Conservation (phyloP, 805 yeast genomes). For the Kodamaea fukazawae region DNA sequence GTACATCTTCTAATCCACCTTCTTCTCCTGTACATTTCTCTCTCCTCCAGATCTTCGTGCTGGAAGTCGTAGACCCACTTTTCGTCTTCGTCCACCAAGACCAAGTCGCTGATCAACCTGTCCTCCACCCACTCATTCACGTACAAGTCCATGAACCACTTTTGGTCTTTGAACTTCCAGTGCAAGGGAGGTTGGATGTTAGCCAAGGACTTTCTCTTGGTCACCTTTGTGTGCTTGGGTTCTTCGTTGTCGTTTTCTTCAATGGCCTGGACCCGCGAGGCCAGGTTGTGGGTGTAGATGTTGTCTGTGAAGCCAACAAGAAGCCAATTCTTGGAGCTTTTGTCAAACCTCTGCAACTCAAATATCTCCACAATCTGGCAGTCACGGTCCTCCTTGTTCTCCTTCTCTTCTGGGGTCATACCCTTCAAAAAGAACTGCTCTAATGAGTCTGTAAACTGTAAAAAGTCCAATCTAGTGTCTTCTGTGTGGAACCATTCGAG, state of each 20-base stretch:
- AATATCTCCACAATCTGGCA: constrained; percentile 55
- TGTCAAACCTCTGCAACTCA: constrained; percentile 60
- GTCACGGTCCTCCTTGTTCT: constrained; percentile 8
- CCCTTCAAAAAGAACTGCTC: constrained; percentile 37
- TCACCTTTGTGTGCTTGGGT: background rate
- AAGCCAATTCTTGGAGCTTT: constrained; percentile 57
- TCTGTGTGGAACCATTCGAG: constrained; percentile 55
- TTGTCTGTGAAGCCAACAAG: constrained; percentile 56
- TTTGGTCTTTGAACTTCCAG: constrained; percentile 50
- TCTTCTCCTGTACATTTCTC: constrained; percentile 8
- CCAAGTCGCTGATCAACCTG: constrained; percentile 48
- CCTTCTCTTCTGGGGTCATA: constrained; percentile 8
- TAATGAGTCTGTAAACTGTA: constrained; percentile 47
- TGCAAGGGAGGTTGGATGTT: constrained; percentile 55
- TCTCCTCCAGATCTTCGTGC: constrained; percentile 4
- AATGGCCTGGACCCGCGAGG: constrained; percentile 9
- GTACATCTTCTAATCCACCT: constrained; percentile 7
- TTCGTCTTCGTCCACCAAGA: constrained; percentile 65
- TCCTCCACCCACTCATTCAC: constrained; percentile 63
- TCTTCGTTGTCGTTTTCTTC: constrained; percentile 3
- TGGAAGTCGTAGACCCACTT: constrained; percentile 79
- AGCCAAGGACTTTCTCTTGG: constrained; percentile 21
- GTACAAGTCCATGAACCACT: constrained; percentile 67
- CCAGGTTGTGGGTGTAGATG: constrained; percentile 47
- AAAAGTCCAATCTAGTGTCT: constrained; percentile 54